Conservation (phyloP, 805 yeast species). For the Metschnikowia cerradonensis region DNA sequence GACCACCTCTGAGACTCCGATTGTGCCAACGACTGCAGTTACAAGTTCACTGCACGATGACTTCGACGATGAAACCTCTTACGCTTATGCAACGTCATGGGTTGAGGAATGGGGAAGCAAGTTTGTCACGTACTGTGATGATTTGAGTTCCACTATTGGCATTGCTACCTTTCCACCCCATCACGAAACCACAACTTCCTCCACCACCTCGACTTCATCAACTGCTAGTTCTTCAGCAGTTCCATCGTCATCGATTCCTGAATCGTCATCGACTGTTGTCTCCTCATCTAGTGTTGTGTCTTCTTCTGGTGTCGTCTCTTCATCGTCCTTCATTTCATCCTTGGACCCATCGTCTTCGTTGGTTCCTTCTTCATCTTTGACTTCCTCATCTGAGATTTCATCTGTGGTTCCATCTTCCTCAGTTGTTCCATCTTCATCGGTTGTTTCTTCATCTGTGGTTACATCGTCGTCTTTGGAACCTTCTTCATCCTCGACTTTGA, state of each 20-base stretch:
- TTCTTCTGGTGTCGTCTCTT: background rate
- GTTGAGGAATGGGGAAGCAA: too few relatives aligned
- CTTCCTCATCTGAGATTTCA: background rate
- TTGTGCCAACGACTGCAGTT: too few relatives aligned
- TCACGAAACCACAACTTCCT: too few relatives aligned
- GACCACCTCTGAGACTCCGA: background rate
- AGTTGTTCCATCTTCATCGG: background rate
- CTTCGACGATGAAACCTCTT: too few relatives aligned
- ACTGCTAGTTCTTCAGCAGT: too few relatives aligned
- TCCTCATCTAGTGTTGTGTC: background rate
- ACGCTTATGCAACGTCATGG: too few relatives aligned
- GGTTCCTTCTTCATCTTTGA: background rate
- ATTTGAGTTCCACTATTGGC: too few relatives aligned
- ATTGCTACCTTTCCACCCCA: too few relatives aligned
- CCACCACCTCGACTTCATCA: too few relatives aligned
- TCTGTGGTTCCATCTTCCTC: background rate
- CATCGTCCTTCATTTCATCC: background rate
- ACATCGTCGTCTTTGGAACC: background rate
- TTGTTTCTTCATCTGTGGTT: background rate
- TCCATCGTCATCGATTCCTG: background rate
- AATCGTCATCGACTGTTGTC: background rate
- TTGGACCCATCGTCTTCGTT: background rate
- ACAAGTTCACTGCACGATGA: too few relatives aligned
- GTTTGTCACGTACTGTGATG: too few relatives aligned
- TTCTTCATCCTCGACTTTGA: too few relatives aligned